These are phyloP conservation scores for Fraxinus sp. DNA, from an alignment of 305 asterid species.

Conservation along the genomic window DNA sequence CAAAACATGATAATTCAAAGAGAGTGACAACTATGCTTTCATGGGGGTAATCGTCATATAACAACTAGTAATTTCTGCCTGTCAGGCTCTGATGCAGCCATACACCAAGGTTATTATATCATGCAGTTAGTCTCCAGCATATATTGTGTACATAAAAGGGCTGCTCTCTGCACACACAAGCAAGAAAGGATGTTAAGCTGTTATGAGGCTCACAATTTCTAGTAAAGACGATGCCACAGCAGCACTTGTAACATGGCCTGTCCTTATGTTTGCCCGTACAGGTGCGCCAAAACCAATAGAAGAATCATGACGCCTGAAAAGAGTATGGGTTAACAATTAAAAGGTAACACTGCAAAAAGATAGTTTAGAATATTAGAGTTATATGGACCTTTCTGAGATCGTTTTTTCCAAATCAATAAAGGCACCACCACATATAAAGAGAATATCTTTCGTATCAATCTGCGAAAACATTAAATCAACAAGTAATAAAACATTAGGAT, in stretches of 20 bases:
- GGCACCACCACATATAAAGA: constrained; percentile 95
- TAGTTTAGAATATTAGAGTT: neutral
- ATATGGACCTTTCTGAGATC: constrained; percentile 78
- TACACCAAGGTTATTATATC: neutral
- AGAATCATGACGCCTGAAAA: constrained; percentile 91
- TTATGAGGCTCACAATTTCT: constrained; percentile 61
- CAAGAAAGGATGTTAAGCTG: neutral
- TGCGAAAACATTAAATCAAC: constrained; percentile 29
- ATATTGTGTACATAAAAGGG: neutral
- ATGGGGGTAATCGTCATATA: neutral
- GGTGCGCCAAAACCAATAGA: constrained; percentile 97
- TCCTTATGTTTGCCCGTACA: constrained; percentile 91
- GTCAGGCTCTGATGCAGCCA: neutral
- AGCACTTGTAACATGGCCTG: constrained; percentile 66
- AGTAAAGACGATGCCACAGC: constrained; percentile 82
- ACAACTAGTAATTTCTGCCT: neutral
- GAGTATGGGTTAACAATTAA: constrained; percentile 17
- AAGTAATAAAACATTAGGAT: neutral
- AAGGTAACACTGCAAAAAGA: constrained; percentile 9
- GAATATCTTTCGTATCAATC: constrained; percentile 97
- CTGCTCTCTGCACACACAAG: neutral
- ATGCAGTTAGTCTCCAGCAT: neutral
- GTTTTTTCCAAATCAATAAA: constrained; percentile 95
- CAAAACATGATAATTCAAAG: constrained; percentile 13
- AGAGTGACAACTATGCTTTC: constrained; percentile 5